Percentiles rank a stretch among this genome's conserved stretches.
These are phyloP conservation scores for Leccinum sublutescens DNA, from an alignment of 768 basidiomycete species.

Conservation along the genomic window DNA sequence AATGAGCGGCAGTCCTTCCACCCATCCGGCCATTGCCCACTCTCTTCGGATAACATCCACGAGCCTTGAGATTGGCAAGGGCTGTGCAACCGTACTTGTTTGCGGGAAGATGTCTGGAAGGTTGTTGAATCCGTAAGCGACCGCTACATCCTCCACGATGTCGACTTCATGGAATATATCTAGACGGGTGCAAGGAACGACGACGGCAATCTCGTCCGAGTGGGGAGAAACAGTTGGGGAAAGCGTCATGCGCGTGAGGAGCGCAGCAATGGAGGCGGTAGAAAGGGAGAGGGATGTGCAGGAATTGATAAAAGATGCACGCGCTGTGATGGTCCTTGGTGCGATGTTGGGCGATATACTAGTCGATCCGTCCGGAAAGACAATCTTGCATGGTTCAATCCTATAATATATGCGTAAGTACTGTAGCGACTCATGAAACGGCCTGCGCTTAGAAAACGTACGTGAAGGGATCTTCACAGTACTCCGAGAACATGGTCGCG, in stretches of 20 bases:
- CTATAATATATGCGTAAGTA: conserved; percentile 38
- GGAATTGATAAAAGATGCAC: conserved; percentile 91
- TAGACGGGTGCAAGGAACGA: conserved; percentile 91
- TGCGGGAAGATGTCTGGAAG: conserved; percentile 88
- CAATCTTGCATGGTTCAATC: conserved; percentile 89
- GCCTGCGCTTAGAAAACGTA: conserved; percentile 38
- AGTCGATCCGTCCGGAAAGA: conserved; percentile 72
- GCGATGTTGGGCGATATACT: conserved; percentile 82
- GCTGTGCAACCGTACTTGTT: conserved; percentile 94
- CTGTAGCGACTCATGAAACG: neutral
- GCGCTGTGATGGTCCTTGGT: conserved; percentile 67
- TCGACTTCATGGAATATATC: conserved; percentile 99
- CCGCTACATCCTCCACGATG: conserved; percentile 96
- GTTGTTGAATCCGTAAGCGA: conserved; percentile 98
- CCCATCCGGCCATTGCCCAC: conserved; percentile 95
- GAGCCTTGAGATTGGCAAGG: conserved; percentile 84
- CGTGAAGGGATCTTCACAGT: conserved; percentile 90
- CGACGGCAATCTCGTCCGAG: conserved; percentile 67
- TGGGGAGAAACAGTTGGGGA: conserved; percentile 42
- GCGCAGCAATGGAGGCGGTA: conserved; percentile 59
- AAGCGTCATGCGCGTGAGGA: conserved; percentile 88
- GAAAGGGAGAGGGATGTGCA: conserved; percentile 84
- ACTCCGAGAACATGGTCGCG: conserved; percentile 97
- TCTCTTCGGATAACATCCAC: conserved; percentile 85
- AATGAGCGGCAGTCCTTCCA: conserved; percentile 92